Conservation (phyloP, 169 alveolate genomes). For the Eimeria sp. region DNA sequence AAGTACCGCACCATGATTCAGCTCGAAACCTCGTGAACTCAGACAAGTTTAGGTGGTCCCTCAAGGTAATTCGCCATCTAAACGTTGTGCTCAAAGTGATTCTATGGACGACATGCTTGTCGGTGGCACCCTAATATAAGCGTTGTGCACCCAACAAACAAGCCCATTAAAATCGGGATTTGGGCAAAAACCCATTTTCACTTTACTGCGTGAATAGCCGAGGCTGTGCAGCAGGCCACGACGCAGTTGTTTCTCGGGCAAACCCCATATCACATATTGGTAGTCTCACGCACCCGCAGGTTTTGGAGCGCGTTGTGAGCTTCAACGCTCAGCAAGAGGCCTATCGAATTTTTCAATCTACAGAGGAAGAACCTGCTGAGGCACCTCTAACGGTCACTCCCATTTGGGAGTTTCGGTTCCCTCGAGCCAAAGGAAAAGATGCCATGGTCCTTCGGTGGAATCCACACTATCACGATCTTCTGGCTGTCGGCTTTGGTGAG, state of each 20-base stretch:
- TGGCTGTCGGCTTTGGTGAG: slow-evolving; percentile 96
- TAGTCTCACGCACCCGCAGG: not conserved
- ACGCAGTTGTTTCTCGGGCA: too few relatives aligned
- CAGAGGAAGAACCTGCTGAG: slow-evolving; percentile 46
- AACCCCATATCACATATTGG: not conserved
- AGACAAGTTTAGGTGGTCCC: slow-evolving; percentile 69
- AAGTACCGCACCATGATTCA: slow-evolving; percentile 23
- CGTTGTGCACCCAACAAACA: not conserved
- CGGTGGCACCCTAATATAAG: not conserved
- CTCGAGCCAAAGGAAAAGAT: slow-evolving; percentile 83
- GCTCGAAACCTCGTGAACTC: slow-evolving; percentile 26
- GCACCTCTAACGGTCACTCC: slow-evolving; percentile 33
- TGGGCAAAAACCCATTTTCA: not conserved
- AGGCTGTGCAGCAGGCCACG: not conserved
- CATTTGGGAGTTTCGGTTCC: slow-evolving; percentile 83
- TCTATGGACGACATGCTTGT: not conserved
- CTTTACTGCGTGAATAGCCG: not conserved
- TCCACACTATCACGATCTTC: slow-evolving; percentile 96
- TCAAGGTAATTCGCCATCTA: slow-evolving; percentile 2
- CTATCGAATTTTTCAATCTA: slow-evolving; percentile 33
- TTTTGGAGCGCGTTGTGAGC: slow-evolving; percentile 72
- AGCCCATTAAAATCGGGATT: not conserved
- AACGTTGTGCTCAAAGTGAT: not conserved
- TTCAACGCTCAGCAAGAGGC: slow-evolving; percentile 70
- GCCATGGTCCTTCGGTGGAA: slow-evolving; percentile 96